Evolutionary conservation across 495 filamentous ascomycete species (phyloP).

Genomic region (Penicillium soppii): DNA sequence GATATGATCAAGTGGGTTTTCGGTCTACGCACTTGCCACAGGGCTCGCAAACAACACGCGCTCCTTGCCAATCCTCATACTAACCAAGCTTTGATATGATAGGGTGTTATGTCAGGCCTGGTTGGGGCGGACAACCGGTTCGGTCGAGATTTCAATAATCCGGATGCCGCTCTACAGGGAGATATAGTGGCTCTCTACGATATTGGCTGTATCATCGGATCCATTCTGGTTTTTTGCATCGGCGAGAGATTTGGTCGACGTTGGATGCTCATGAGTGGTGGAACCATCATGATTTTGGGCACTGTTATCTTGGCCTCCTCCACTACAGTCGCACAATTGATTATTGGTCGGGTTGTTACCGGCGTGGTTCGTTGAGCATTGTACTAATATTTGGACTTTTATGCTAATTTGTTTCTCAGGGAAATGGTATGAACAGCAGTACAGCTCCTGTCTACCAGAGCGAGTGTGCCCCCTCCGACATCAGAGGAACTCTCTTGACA

Average conservation of each 20-base stretch:
- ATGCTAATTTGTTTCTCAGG: slow-evolving; percentile 4
- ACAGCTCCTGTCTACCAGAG: slow-evolving; percentile 47
- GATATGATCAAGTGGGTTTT: slow-evolving; percentile 48
- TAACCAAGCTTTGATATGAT: no score
- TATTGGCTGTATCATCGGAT: slow-evolving; percentile 24
- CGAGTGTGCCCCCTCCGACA: slow-evolving; percentile 52
- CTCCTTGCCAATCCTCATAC: no score
- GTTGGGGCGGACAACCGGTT: slow-evolving; percentile 43
- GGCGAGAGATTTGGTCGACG: slow-evolving; percentile 8
- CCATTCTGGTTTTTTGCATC: slow-evolving; percentile 2
- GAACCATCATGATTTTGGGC: slow-evolving; percentile 49
- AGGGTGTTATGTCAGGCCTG: slow-evolving; percentile 65
- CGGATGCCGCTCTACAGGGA: slow-evolving; percentile 9
- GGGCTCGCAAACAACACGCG: no score
- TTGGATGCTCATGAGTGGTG: slow-evolving; percentile 40
- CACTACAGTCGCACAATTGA: slow-evolving; percentile 41
- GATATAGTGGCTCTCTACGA: slow-evolving; percentile 28
- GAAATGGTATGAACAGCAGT: slow-evolving; percentile 45
- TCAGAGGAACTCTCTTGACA: slow-evolving; percentile 58
- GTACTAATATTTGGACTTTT: not conserved
- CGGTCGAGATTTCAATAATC: slow-evolving; percentile 10
- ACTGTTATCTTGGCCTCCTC: slow-evolving; percentile 50
- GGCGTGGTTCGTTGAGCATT: slow-evolving; percentile 28
- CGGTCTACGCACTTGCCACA: no score
- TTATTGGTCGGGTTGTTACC: slow-evolving; percentile 40